A percentile compares a stretch with the other conserved stretches of the same genome.
These are phyloP conservation scores for Moricandia moricandioides DNA, from an alignment of 345 rosid genomes.

Conservation along the genomic window DNA sequence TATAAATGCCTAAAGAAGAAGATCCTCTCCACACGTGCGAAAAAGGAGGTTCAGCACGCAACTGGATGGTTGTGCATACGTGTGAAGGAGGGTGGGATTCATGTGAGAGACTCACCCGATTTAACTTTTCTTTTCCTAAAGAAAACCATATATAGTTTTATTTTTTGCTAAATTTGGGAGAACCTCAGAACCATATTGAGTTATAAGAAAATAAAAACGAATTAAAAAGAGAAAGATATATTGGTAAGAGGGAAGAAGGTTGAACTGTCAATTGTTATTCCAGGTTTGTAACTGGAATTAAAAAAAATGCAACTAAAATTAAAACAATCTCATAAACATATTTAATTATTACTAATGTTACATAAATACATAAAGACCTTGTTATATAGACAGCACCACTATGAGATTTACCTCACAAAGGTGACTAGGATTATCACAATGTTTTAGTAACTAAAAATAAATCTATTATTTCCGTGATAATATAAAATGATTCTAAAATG, in stretches of 20 bases:
- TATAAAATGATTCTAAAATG: conserved; percentile 11
- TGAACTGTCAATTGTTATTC: conserved; percentile 29
- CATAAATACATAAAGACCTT: background rate
- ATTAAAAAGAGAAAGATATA: conserved; percentile 21
- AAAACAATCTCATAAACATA: background rate
- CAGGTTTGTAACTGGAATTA: conserved; percentile 26
- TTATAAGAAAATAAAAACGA: background rate
- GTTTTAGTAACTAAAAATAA: background rate
- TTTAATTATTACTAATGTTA: background rate
- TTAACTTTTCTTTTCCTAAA: background rate
- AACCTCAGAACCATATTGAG: background rate
- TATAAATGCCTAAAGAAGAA: conserved; percentile 31
- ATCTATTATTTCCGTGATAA: background rate
- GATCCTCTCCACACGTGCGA: conserved; percentile 27
- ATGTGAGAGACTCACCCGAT: conserved; percentile 28
- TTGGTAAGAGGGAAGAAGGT: conserved; percentile 39
- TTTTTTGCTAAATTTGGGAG: background rate
- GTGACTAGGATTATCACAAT: background rate
- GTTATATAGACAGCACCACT: background rate
- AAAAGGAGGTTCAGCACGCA: conserved; percentile 34
- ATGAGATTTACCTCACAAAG: background rate
- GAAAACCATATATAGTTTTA: background rate
- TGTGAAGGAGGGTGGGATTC: conserved; percentile 40
- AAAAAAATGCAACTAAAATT: background rate
- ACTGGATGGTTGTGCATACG: conserved; percentile 26